Conservation (phyloP, 2,329 filamentous ascomycete species). For the Aspergillus clavatus region DNA sequence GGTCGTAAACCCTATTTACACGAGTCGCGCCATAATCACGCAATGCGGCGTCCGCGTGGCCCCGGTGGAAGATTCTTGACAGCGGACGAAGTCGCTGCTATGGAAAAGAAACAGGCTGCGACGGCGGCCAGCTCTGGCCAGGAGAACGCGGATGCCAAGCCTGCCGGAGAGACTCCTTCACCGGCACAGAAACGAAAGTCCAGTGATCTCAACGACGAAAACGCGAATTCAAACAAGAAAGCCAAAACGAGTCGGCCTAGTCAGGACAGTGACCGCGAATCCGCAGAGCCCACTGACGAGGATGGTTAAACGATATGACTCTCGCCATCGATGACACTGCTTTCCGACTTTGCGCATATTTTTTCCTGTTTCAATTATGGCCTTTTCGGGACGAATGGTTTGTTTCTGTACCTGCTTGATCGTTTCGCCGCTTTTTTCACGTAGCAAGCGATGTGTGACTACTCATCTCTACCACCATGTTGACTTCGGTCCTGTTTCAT, state of each 20-base stretch:
- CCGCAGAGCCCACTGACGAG: slow-evolving; percentile 45
- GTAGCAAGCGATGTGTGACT: slow-evolving; percentile 35
- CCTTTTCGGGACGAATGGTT: slow-evolving; percentile 28
- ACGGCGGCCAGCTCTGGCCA: slow-evolving; percentile 30
- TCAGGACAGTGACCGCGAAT: slow-evolving; percentile 52
- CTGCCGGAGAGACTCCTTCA: slow-evolving; percentile 30
- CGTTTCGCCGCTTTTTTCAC: slow-evolving; percentile 14
- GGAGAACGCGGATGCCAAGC: slow-evolving; percentile 30
- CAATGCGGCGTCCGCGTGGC: slow-evolving; percentile 89
- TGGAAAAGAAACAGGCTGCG: slow-evolving; percentile 62
- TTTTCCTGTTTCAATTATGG: slow-evolving; percentile 13
- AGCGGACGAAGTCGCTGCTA: slow-evolving; percentile 87
- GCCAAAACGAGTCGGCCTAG: slow-evolving; percentile 44
- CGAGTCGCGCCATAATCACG: slow-evolving; percentile 95
- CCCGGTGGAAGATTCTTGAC: slow-evolving; percentile 94
- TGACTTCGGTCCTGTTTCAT: no score
- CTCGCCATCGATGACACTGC: neutral
- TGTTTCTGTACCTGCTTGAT: slow-evolving; percentile 18
- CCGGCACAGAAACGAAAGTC: slow-evolving; percentile 50
- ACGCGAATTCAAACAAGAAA: slow-evolving; percentile 45
- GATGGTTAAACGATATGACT: slow-evolving; percentile 37
- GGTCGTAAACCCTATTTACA: slow-evolving; percentile 95
- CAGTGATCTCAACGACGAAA: slow-evolving; percentile 42
- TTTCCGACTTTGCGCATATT: neutral
- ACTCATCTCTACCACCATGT: slow-evolving; percentile 19